Base-by-base conservation (phyloP, 2,329 filamentous ascomycete genomes). In the Aspergillus tanneri region DNA sequence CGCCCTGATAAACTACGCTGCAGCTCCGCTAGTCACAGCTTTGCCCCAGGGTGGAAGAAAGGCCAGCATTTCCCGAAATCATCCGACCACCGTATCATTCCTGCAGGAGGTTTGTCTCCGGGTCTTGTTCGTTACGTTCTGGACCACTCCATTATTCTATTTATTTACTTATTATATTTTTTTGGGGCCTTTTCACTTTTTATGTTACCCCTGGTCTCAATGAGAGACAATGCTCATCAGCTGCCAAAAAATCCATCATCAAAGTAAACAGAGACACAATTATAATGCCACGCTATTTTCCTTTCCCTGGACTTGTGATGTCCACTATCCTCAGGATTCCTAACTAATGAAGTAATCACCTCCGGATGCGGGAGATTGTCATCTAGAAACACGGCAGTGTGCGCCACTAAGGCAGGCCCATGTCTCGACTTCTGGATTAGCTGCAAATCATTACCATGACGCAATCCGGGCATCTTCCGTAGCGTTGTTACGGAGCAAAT, bases 361-460 rank as follows among this genome's bases (percentile, higher is more conserved):
- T 32, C 27, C 44, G 45, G 43, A 50, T 27, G 52, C 57, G 57
- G 57, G 57, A 59, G 57, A 59, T 59, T 55, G 55, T 46, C 55
- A 47, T 59, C 55, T 54, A 55, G 53, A 56, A 55, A 55, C 46
- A 44, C 49, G 51, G 56, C 55, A 49, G 51, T 49, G 55, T 46
- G 52, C 52, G 54, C 54, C 56, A 57, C 56, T 56, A 53, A 57
- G 43, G 54, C 55, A 59, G 50, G 46, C 46, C 56, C 47, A 50
- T 56, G 55, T 57, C 47, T 59, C 47, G 47, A 54, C 47, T 58
- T 48, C 49, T 54, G 53, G 36, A 47, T 53, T 59, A 59, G 57
- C 49, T 53, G 53, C 57, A 56, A 56, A 56, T 58, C 56, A 53
- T 55, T 49, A 32, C 25, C 49, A 55, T 59, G 53, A 58, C 57